These are phyloP conservation scores for Entonaema liquescens DNA, from an alignment of 495 filamentous ascomycete genomes.

Conservation along the genomic window DNA sequence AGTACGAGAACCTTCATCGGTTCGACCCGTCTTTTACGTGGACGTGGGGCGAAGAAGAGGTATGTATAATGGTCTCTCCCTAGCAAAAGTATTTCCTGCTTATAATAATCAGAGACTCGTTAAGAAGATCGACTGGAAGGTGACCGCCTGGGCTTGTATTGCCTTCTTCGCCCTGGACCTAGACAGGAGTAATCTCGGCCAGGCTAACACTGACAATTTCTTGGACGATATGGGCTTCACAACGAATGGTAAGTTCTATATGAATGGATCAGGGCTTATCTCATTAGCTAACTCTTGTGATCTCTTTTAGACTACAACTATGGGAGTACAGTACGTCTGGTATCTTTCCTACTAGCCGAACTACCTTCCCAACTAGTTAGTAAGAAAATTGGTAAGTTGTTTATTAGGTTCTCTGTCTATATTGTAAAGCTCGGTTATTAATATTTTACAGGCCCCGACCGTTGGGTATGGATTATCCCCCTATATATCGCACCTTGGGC, in stretches of 20 bases:
- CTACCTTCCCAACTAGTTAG: slow-evolving; percentile 1
- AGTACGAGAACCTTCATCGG: slow-evolving; percentile 62
- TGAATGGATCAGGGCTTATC: no score
- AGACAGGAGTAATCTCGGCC: slow-evolving; percentile 3
- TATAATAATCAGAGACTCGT: background rate
- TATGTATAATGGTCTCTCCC: slow-evolving; percentile 43
- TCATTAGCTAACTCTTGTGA: background rate
- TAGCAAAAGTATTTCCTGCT: background rate
- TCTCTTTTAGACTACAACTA: slow-evolving; percentile 1
- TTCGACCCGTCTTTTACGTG: slow-evolving; percentile 63
- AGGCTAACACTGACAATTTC: slow-evolving; percentile 8
- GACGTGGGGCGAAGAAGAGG: slow-evolving; percentile 60
- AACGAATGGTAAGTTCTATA: background rate
- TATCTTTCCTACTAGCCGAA: slow-evolving; percentile 6
- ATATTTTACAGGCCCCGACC: background rate
- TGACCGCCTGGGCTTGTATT: slow-evolving; percentile 4
- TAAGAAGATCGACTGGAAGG: slow-evolving; percentile 7
- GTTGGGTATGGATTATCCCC: background rate
- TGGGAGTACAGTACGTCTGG: background rate
- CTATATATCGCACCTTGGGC: background rate
- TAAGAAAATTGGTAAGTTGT: slow-evolving; percentile 5
- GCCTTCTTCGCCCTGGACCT: slow-evolving; percentile 4
- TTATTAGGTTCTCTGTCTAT: no score
- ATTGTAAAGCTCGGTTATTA: background rate
- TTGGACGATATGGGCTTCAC: slow-evolving; percentile 10